A percentile compares a stretch with the other conserved stretches of the same genome.
These are phyloP conservation scores for Plasmopara halstedii DNA, from an alignment of 352 stramenopile genomes.

Conservation along the genomic window DNA sequence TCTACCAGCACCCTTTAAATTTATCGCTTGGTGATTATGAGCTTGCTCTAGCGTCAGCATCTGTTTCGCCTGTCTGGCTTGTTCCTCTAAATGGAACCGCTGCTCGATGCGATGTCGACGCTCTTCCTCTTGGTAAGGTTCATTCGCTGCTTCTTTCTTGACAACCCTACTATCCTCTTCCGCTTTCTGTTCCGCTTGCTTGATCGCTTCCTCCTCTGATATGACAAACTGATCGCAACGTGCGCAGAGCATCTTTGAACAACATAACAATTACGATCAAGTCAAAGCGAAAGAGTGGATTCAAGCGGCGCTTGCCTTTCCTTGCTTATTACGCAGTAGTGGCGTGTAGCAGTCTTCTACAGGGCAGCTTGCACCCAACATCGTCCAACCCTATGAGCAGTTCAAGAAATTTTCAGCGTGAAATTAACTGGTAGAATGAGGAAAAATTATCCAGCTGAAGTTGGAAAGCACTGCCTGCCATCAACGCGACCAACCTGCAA, in stretches of 20 bases:
- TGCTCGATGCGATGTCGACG: conserved; percentile 40
- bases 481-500: conserved; percentile 35
- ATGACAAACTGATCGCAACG: conserved; percentile 68
- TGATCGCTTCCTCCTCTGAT: conserved; percentile 59
- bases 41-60: conserved; percentile 33
- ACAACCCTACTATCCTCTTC: conserved; percentile 36
- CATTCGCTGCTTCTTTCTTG: conserved; percentile 29
- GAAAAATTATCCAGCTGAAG: background rate
- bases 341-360: conserved; percentile 67
- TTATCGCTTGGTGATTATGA: conserved; percentile 1
- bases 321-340: conserved; percentile 70
- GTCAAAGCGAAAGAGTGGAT: background rate
- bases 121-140: conserved; percentile 29
- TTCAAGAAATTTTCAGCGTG: background rate
- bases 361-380: conserved; percentile 61
- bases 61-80: conserved; percentile 45
- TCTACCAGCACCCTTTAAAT: conserved; percentile 22
- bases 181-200: conserved; percentile 31
- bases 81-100: conserved; percentile 62
- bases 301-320: conserved; percentile 22
- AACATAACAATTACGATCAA: background rate
- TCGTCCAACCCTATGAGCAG: conserved; percentile 56
- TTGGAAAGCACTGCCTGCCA: background rate
- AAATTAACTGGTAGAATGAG: background rate
- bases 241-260: conserved; percentile 63